These are phyloP conservation scores for Rhodomyrtus tomentosa DNA, from an alignment of 345 rosid species.

Conservation along the genomic window DNA sequence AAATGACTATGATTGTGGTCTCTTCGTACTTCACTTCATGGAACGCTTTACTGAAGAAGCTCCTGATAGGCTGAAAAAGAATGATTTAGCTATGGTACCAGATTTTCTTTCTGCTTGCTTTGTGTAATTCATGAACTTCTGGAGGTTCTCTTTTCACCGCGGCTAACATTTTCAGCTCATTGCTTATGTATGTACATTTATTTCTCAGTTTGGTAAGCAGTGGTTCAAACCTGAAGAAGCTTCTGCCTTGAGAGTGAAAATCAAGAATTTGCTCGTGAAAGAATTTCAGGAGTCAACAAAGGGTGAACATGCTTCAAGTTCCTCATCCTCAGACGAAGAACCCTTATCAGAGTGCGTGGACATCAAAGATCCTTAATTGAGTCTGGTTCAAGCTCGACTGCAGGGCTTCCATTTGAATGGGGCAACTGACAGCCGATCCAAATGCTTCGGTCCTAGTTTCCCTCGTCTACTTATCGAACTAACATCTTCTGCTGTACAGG, in stretches of 20 bases:
- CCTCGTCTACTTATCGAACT: background rate
- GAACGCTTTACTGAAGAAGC: conserved; percentile 78
- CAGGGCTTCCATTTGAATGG: background rate
- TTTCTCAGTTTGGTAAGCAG: conserved; percentile 57
- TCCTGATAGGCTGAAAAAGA: conserved; percentile 69
- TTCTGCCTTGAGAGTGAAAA: conserved; percentile 61
- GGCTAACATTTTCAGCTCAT: background rate
- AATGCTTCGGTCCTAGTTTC: background rate
- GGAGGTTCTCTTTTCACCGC: background rate
- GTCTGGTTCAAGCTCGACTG: too few relatives aligned
- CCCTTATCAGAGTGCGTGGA: background rate
- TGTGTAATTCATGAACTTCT: background rate
- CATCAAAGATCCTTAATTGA: background rate
- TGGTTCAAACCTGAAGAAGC: conserved; percentile 94
- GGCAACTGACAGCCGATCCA: background rate
- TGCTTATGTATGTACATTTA: background rate
- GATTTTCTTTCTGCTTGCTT: background rate
- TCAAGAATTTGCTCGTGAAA: conserved; percentile 34
- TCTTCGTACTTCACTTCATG: conserved; percentile 81
- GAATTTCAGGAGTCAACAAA: conserved; percentile 29
- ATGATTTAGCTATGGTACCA: conserved; percentile 63
- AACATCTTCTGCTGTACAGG: background rate
- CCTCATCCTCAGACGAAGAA: background rate
- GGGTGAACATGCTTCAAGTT: background rate
- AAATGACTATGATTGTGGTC: conserved; percentile 91